phyloP scores from a whole-genome alignment of 495 filamentous ascomycete species.

The Chaetomium cochliodes region DNA sequence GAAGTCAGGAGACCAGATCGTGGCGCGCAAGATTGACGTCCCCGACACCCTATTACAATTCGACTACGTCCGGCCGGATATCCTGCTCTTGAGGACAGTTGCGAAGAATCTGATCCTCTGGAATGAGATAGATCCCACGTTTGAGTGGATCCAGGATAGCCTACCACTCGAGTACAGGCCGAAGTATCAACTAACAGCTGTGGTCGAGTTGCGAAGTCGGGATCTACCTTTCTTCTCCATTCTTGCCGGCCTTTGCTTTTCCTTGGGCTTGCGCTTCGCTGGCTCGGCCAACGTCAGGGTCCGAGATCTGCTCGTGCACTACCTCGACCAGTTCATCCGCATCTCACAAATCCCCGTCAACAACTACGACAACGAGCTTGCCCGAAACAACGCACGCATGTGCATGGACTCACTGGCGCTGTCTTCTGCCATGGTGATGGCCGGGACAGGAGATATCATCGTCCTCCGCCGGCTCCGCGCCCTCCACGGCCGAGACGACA shows the following conservation, averaged over 20 bases:
- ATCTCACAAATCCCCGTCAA: slow-evolving; percentile 64
- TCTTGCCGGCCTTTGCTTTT: slow-evolving; percentile 80
- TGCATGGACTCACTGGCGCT: slow-evolving; percentile 85
- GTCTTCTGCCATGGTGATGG: slow-evolving; percentile 85
- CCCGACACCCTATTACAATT: slow-evolving; percentile 87
- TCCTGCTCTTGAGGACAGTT: slow-evolving; percentile 84
- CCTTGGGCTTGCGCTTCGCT: slow-evolving; percentile 79
- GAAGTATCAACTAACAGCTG: slow-evolving; percentile 51
- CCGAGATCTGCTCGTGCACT: slow-evolving; percentile 76
- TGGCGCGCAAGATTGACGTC: slow-evolving; percentile 90
- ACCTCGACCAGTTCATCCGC: slow-evolving; percentile 83
- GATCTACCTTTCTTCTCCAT: slow-evolving; percentile 94
- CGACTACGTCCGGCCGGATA: slow-evolving; percentile 91
- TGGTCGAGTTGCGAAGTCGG: slow-evolving; percentile 61
- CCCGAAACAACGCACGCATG: slow-evolving; percentile 78
- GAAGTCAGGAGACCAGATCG: slow-evolving; percentile 87
- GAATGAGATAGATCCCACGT: slow-evolving; percentile 69
- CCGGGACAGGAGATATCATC: slow-evolving; percentile 84
- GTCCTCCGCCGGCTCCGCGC: slow-evolving; percentile 87
- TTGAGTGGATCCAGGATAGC: slow-evolving; percentile 70
- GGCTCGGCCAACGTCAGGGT: slow-evolving; percentile 72
- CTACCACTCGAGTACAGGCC: slow-evolving; percentile 66
- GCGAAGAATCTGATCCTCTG: slow-evolving; percentile 94
- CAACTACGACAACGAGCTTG: slow-evolving; percentile 77
- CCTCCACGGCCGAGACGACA: slow-evolving; percentile 82